A percentile compares a stretch with the other conserved stretches of the same genome.
These are phyloP conservation scores for Suillus decipiens DNA, from an alignment of 768 basidiomycete species.

Conservation along the genomic window DNA sequence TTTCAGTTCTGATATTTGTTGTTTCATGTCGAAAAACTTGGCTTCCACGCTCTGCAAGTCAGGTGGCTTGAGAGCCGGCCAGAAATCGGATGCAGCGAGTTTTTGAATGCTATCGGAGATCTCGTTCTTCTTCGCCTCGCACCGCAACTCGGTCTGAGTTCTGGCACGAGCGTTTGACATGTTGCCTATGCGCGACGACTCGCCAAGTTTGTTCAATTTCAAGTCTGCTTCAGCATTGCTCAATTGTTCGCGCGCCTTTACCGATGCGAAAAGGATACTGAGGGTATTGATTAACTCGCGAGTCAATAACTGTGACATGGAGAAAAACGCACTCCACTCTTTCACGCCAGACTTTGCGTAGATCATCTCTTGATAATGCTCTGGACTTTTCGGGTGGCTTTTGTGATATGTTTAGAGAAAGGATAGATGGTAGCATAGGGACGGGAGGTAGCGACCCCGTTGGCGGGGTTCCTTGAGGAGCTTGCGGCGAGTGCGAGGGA, in stretches of 20 bases:
- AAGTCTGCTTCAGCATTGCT: constrained; percentile 36
- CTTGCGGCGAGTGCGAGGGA: constrained; percentile 21
- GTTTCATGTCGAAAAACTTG: constrained; percentile 28
- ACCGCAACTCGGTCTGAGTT: constrained; percentile 27
- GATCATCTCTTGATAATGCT: constrained; percentile 35
- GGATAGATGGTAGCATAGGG: constrained; percentile 18
- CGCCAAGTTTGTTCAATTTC: constrained; percentile 25
- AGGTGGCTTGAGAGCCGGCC: constrained; percentile 38
- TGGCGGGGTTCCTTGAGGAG: constrained; percentile 13
- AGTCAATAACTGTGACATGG: background rate
- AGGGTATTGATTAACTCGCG: constrained; percentile 2
- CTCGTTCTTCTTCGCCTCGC: constrained; percentile 34
- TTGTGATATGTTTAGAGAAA: background rate
- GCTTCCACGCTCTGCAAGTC: constrained; percentile 22
- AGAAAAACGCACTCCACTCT: constrained; percentile 40
- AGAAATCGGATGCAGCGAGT: constrained; percentile 39
- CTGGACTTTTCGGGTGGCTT: background rate
- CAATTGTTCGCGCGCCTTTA: constrained; percentile 35
- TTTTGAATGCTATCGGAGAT: constrained; percentile 31
- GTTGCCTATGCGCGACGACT: constrained; percentile 23
- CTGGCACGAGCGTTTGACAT: constrained; percentile 28
- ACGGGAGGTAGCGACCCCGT: constrained; percentile 22
- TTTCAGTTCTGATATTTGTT: constrained; percentile 34
- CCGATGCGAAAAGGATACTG: constrained; percentile 39
- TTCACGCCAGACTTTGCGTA: constrained; percentile 39